Base-by-base conservation (phyloP, 2,329 filamentous ascomycete genomes). In the Metarhizium album region DNA sequence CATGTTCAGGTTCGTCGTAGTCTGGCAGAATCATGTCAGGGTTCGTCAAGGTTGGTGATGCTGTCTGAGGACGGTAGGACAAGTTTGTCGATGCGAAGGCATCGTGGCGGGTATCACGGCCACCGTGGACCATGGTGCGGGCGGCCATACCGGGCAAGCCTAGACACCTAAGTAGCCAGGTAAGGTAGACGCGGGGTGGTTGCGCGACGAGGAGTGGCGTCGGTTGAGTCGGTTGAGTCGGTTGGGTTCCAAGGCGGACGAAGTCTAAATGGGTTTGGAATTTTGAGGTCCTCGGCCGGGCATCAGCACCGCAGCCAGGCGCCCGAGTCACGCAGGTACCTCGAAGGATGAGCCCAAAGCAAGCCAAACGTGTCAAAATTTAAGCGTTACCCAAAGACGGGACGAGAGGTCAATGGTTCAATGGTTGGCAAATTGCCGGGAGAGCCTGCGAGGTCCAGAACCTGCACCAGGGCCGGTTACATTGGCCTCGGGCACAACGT, bases 1-100 rank as follows among this genome's bases (percentile, higher is more conserved):
- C 70, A 64, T 75, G 72, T 62, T 77, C 68, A 64, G 78, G 64
- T 65, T 75, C 76, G 57, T 82, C 79, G 62, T 84, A 82, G 64
- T 86, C 83, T 54, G 90, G 90, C 48, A 96, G 73, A 60, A 96
- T 95, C 88, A 95, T 90, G 66, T 95, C 90, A 48, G 90, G 89
- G 67, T 95, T 94, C 51, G 89, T 94, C 61, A 96, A 73, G 2
- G 90, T 95, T 45, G 90, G 90, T 53, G 88, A 94, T 13, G 81
- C 82, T 56, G 86, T 83, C 52, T 74, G 68, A 43, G 74, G 63
- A 18, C 71, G 67, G 58, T 77, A 74, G 35, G 67, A 63, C 55
- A 65, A 54, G 8, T 43, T 20, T 35, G 57, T 55, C 45, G 60
- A 55, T 51, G 54, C 59, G 51, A 47, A 57, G 51, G 56, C 59